Percentiles rank a stretch among this genome's conserved stretches.
These are phyloP conservation scores for Begonia fuchsioides DNA, from an alignment of 306 rosid species.

Conservation along the genomic window DNA sequence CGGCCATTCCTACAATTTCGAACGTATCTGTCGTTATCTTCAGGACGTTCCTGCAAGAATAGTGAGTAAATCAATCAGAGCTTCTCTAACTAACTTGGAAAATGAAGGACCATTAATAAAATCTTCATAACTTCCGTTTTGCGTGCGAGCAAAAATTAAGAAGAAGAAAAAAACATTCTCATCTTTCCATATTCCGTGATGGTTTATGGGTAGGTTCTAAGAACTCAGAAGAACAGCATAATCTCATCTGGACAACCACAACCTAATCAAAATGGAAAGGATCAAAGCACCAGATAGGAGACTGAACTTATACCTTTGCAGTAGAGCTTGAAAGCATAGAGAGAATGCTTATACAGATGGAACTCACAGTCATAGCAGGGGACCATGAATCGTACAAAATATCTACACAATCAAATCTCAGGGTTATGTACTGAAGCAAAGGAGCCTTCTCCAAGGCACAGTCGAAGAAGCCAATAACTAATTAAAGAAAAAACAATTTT, in stretches of 20 bases:
- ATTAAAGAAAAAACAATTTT: too few species aligned
- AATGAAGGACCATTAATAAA: too few species aligned
- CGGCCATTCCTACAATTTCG: slow-evolving; percentile 97
- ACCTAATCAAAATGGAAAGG: slow-evolving; percentile 1
- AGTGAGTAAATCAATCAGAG: slow-evolving; percentile 6
- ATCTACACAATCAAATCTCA: slow-evolving; percentile 42
- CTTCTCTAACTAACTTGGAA: not conserved
- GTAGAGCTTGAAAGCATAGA: slow-evolving; percentile 99
- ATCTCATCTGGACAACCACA: too few species aligned
- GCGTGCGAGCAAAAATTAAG: too few species aligned
- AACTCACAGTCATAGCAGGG: slow-evolving; percentile 99
- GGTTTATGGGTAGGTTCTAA: too few species aligned
- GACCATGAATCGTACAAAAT: slow-evolving; percentile 99
- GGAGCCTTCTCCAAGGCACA: too few species aligned
- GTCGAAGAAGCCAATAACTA: not conserved
- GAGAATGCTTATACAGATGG: slow-evolving; percentile 98
- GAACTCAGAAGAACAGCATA: too few species aligned
- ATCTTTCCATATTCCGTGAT: too few species aligned
- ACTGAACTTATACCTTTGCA: slow-evolving; percentile 41
- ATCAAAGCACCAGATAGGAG: slow-evolving; percentile 1
- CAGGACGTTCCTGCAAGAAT: slow-evolving; percentile 94
- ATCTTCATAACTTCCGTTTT: too few species aligned
- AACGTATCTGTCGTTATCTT: slow-evolving; percentile 96
- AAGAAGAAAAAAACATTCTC: too few species aligned
- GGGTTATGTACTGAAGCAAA: slow-evolving; percentile 15